Evolutionary conservation across 2,329 filamentous ascomycete genomes (phyloP).

Genomic region (Colletotrichum gigasporum): DNA sequence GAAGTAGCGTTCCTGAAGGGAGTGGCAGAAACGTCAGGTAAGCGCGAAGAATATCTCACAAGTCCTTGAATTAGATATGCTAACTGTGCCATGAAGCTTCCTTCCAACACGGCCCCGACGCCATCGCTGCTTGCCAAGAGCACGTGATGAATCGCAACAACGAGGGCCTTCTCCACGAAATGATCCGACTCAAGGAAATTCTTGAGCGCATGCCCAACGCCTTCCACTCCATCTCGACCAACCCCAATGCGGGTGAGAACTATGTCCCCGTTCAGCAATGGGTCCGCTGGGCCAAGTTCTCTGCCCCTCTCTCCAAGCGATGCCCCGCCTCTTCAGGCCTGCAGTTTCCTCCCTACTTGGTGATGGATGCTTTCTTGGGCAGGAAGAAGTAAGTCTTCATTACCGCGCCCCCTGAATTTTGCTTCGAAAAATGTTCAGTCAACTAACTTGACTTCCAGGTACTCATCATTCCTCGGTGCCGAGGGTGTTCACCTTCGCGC

Average conservation of each 20-base stretch:
- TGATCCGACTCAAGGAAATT: slow-evolving; percentile 62
- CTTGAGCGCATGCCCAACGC: slow-evolving; percentile 62
- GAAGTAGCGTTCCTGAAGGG: slow-evolving; percentile 63
- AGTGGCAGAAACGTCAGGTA: slow-evolving; percentile 55
- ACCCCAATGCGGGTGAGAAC: slow-evolving; percentile 60
- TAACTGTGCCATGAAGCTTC: slow-evolving; percentile 45
- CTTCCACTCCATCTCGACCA: slow-evolving; percentile 63
- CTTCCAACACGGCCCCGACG: slow-evolving; percentile 60
- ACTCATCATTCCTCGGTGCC: slow-evolving; percentile 59
- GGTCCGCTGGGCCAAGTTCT: slow-evolving; percentile 61
- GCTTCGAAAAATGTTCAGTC: accelerated
- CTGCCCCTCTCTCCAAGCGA: slow-evolving; percentile 57
- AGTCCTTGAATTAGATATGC: neutral
- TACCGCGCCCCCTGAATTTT: neutral
- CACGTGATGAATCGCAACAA: slow-evolving; percentile 61
- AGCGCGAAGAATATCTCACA: too few relatives aligned
- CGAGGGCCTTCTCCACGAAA: slow-evolving; percentile 58
- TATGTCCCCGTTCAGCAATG: slow-evolving; percentile 58
- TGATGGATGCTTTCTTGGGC: slow-evolving; percentile 65
- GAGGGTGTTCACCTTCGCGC: slow-evolving; percentile 63
- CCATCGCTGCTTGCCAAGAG: slow-evolving; percentile 62
- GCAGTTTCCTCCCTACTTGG: slow-evolving; percentile 61
- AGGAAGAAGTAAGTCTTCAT: slow-evolving; percentile 47
- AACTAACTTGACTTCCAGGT: slow-evolving; percentile 35
- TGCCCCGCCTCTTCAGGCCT: slow-evolving; percentile 61